phyloP scores from a whole-genome alignment of 352 stramenopile species.

The Phytophthora pluvialis region DNA sequence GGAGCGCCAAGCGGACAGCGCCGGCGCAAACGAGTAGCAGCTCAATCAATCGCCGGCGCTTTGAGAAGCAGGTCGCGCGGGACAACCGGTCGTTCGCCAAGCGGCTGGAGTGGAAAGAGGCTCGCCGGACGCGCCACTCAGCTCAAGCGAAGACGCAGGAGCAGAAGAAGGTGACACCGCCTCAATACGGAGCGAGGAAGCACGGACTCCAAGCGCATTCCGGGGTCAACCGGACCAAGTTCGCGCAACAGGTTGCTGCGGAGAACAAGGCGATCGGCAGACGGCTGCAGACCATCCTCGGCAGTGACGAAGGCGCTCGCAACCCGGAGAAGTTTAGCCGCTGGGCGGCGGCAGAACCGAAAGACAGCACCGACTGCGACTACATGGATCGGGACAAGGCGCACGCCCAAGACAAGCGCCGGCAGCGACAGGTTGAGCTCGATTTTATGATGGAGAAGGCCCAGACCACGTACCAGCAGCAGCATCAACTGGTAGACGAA shows the following conservation, averaged over 20 bases:
- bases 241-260: slow-evolving; percentile 49
- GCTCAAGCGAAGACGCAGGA: slow-evolving; percentile 49
- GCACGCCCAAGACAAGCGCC: slow-evolving; percentile 49
- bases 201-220: slow-evolving; percentile 65
- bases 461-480: slow-evolving; percentile 64
- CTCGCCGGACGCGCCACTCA: slow-evolving; percentile 36
- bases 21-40: slow-evolving; percentile 60
- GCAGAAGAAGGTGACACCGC: slow-evolving; percentile 40
- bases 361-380: slow-evolving; percentile 32
- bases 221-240: slow-evolving; percentile 64
- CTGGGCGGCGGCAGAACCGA: slow-evolving; percentile 34
- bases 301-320: slow-evolving; percentile 20
- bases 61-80: slow-evolving; percentile 59
- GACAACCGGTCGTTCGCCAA: slow-evolving; percentile 71
- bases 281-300: slow-evolving; percentile 52
- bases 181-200: slow-evolving; percentile 51
- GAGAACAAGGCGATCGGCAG: slow-evolving; percentile 69
- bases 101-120: slow-evolving; percentile 47
- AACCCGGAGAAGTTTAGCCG: slow-evolving; percentile 23
- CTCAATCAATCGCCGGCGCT: slow-evolving; percentile 56
- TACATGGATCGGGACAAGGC: slow-evolving; percentile 58
- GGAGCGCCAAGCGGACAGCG: slow-evolving; percentile 5
- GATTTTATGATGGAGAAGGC: slow-evolving; percentile 67
- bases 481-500: slow-evolving; percentile 58
- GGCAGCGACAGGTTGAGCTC: slow-evolving; percentile 51